Conservation (phyloP, 768 basidiomycete genomes). For the Phaffia australis region DNA sequence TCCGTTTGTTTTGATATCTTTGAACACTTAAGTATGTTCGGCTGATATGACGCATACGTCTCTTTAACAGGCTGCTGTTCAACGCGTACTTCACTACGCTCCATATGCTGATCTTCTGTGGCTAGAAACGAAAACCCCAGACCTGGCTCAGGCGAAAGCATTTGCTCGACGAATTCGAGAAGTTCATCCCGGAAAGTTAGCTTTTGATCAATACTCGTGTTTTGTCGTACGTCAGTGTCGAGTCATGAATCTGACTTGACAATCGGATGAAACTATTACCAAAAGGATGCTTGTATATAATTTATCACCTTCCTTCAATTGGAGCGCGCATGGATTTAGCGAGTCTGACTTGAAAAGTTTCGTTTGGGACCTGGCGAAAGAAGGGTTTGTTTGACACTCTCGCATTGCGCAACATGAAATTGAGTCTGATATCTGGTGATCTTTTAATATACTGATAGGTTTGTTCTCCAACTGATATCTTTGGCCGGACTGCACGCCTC, state of each 20-base stretch:
- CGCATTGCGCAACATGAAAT: background rate
- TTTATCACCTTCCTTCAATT: constrained; percentile 87
- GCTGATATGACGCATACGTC: no score
- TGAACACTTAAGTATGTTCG: no score
- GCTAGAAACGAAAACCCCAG: constrained; percentile 85
- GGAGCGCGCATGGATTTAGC: constrained; percentile 69
- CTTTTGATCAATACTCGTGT: background rate
- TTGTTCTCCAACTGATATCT: constrained; percentile 78
- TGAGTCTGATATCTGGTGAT: background rate
- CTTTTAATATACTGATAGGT: constrained; percentile 43
- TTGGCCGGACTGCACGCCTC: constrained; percentile 80
- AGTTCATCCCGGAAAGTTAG: constrained; percentile 59
- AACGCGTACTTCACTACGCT: constrained; percentile 65
- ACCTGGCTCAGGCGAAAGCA: constrained; percentile 62
- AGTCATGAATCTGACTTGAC: background rate
- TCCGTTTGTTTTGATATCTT: background rate
- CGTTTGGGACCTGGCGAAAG: constrained; percentile 79
- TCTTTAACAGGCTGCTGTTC: constrained; percentile 54
- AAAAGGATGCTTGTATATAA: constrained; percentile 79
- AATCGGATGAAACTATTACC: constrained; percentile 4
- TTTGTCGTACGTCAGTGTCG: background rate
- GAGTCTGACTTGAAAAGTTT: constrained; percentile 67
- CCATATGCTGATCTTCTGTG: constrained; percentile 82
- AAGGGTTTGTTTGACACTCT: constrained; percentile 48
- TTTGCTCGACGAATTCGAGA: constrained; percentile 67